These are phyloP conservation scores for Paecilomyces dactylethromorphus DNA, from an alignment of 2,329 filamentous ascomycete genomes.

Conservation along the genomic window DNA sequence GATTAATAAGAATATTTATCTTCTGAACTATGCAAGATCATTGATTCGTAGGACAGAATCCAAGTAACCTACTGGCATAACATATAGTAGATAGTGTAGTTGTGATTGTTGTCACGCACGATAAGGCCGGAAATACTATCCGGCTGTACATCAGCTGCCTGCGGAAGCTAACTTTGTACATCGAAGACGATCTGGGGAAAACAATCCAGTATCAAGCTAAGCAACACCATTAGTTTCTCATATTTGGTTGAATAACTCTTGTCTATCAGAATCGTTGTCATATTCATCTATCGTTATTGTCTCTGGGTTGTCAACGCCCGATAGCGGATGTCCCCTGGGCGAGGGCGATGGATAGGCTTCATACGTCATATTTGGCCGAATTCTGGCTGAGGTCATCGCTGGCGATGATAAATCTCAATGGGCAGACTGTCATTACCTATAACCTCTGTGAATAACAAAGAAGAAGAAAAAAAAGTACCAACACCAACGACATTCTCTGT, in stretches of 20 bases:
- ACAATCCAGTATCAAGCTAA: too few relatives aligned
- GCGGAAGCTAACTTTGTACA: neutral
- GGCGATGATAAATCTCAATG: neutral
- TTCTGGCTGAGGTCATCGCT: neutral
- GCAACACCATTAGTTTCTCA: too few relatives aligned
- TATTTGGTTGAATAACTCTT: too few relatives aligned
- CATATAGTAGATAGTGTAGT: too few relatives aligned
- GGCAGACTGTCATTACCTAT: neutral
- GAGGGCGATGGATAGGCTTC: neutral
- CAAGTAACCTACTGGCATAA: too few relatives aligned
- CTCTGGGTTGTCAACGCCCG: too few relatives aligned
- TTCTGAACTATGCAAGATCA: neutral
- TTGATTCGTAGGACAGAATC: neutral
- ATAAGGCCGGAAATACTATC: neutral
- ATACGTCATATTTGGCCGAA: neutral
- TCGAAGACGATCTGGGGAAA: neutral
- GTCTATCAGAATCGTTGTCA: neutral
- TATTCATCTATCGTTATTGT: too few relatives aligned
- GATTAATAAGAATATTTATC: neutral
- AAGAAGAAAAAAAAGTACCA: neutral
- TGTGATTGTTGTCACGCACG: neutral
- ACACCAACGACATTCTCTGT: neutral
- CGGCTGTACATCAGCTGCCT: too few relatives aligned
- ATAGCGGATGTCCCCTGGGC: too few relatives aligned
- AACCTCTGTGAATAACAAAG: neutral